Base-by-base conservation (phyloP, 768 basidiomycete species). In the Lactifluus volemus region DNA sequence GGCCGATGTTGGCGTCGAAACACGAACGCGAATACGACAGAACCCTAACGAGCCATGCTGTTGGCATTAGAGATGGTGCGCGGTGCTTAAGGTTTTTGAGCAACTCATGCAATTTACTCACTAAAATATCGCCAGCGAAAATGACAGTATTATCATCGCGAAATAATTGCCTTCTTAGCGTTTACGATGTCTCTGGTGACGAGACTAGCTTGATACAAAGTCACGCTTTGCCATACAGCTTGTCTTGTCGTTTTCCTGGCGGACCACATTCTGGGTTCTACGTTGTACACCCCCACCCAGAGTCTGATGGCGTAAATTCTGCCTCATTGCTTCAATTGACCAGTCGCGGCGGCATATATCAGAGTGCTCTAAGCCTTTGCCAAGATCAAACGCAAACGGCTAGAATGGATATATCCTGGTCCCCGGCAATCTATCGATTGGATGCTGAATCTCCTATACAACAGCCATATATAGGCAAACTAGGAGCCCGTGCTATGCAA, bases 21-120 rank as follows among this genome's bases (percentile, higher is more conserved):
- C 89, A 92, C 69, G 73, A 77, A 51, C 77, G 88, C 19, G 74
- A 78, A 41, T 78, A 73, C 51, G 89, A 92, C 68, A 78, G 82
- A 19, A 82, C 81, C 4, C 76, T 91, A 17, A 71, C 73, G 49
- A 69, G 75, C 0, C 67, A 72, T 4, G 82, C 80, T 7, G 61
- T 80, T 3, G 68, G 67, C 14, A 63, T 77, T 9, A 65, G 66
- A 32, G 66, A 68, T 30, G 70, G 80, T 75, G 64, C 49, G 70
- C 5, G 17, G 2, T 6, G 21, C 25, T 5, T 15, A 64, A 17
- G 58, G 1, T 29, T 47, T 55, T 51, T 44, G 7, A 29, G 21
- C 49, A 10, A 5, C n/a, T 41, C 11, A 21, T 36, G 9, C 11
- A 17, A 51, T 17, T 17, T 11, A 15, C 0, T 17, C 39, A n/a